These are phyloP conservation scores for Botrytis cinerea DNA, from an alignment of 2,329 filamentous ascomycete genomes.

Conservation along the genomic window DNA sequence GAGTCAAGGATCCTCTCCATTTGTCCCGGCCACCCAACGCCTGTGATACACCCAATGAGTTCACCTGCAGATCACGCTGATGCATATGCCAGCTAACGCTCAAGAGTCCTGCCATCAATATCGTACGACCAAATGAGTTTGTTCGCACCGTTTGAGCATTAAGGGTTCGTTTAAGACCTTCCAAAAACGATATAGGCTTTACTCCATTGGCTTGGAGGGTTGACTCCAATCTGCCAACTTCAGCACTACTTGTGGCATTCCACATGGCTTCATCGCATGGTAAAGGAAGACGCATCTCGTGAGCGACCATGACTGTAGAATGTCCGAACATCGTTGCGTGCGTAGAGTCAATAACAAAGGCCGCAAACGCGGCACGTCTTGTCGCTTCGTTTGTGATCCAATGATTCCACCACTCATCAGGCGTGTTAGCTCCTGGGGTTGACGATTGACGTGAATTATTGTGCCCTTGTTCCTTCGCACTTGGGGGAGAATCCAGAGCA, in stretches of 20 bases:
- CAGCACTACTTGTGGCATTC: constrained; percentile 84
- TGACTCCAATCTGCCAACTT: constrained; percentile 81
- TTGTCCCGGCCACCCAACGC: constrained; percentile 85
- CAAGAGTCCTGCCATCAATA: constrained; percentile 89
- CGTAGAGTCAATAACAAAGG: constrained; percentile 92
- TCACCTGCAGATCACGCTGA: constrained; percentile 90
- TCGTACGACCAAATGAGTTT: constrained; percentile 89
- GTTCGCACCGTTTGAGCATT: constrained; percentile 84
- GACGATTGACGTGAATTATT: constrained; percentile 62
- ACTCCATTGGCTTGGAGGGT: constrained; percentile 78
- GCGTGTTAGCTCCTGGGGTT: constrained; percentile 66
- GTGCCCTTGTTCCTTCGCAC: constrained; percentile 52
- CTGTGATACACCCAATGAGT: constrained; percentile 75
- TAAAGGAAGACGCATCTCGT: constrained; percentile 87
- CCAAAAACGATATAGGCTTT: constrained; percentile 83
- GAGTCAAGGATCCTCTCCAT: constrained; percentile 82
- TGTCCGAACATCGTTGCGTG: constrained; percentile 98
- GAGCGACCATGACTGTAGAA: constrained; percentile 93
- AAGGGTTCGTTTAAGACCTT: constrained; percentile 85
- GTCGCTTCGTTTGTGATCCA: constrained; percentile 97
- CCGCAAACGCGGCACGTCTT: constrained; percentile 84
- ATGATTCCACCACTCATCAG: constrained; percentile 90
- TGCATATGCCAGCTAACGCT: constrained; percentile 98
- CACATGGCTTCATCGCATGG: constrained; percentile 93
- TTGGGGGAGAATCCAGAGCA: constrained; percentile 80